Evolutionary conservation across 2,329 filamentous ascomycete species (phyloP).

Genomic region (Periglandula ipomoeae): DNA sequence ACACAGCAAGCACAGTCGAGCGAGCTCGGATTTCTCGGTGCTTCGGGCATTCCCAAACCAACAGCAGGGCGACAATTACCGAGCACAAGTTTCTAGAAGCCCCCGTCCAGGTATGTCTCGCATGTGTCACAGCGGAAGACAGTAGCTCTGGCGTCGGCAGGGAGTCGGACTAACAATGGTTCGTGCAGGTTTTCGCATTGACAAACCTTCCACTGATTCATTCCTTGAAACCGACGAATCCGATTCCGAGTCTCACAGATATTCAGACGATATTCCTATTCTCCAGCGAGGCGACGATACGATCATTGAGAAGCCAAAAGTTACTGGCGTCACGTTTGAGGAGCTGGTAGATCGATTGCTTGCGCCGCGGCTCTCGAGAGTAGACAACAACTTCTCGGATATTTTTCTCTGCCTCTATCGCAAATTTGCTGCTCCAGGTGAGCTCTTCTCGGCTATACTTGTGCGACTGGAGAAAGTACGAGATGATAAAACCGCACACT

Average conservation of each 20-base stretch:
- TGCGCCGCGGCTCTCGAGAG: slow-evolving; percentile 69
- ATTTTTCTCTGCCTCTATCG: slow-evolving; percentile 90
- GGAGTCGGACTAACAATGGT: not conserved
- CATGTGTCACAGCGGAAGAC: not conserved
- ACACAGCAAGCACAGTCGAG: slow-evolving; percentile 58
- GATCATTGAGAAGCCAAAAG: slow-evolving; percentile 40
- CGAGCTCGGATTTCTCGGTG: slow-evolving; percentile 61
- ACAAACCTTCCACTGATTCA: slow-evolving; percentile 38
- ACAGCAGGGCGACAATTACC: slow-evolving; percentile 29
- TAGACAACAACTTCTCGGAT: slow-evolving; percentile 80
- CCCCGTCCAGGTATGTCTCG: slow-evolving; percentile 19
- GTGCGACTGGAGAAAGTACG: slow-evolving; percentile 63
- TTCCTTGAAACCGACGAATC: slow-evolving; percentile 64
- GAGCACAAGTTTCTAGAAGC: slow-evolving; percentile 22
- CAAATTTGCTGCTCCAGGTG: slow-evolving; percentile 77
- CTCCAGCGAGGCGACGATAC: slow-evolving; percentile 58
- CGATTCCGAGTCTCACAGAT: slow-evolving; percentile 54
- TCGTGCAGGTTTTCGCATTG: slow-evolving; percentile 41
- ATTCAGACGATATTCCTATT: slow-evolving; percentile 59
- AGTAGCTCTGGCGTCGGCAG: not conserved
- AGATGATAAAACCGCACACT: slow-evolving; percentile 55
- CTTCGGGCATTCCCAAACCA: slow-evolving; percentile 44
- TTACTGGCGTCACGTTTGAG: slow-evolving; percentile 49
- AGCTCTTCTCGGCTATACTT: slow-evolving; percentile 70
- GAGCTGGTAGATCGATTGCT: slow-evolving; percentile 83